Evolutionary conservation across 257 asterid species (phyloP).

Genomic region (Jacaranda mimosifolia): DNA sequence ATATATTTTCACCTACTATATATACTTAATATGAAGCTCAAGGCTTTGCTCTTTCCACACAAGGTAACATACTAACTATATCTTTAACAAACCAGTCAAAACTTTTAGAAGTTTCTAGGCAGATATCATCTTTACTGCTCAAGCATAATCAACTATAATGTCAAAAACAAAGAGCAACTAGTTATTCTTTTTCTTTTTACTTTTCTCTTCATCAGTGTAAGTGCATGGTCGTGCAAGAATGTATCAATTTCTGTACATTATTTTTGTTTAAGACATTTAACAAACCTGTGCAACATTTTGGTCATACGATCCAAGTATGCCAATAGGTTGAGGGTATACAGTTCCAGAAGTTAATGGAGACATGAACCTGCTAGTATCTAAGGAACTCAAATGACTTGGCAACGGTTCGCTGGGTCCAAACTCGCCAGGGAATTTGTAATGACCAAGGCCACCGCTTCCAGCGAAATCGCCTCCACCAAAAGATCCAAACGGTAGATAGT

Average conservation of each 20-base stretch:
- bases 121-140: conserved; percentile 20
- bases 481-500: conserved; percentile 87
- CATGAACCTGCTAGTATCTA: conserved; percentile 79
- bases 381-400: conserved; percentile 66
- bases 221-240: conserved; percentile 35
- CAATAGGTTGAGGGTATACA: conserved; percentile 83
- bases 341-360: conserved; percentile 86
- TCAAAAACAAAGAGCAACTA: conserved; percentile 17
- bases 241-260: conserved; percentile 23
- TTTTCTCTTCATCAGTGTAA: conserved; percentile 23
- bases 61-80: conserved; percentile 17
- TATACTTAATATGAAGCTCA: conserved; percentile 2
- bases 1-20: neutral
- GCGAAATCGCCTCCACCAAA: conserved; percentile 85
- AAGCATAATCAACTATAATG: conserved; percentile 12
- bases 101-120: conserved; percentile 23
- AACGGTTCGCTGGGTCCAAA: conserved; percentile 75
- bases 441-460: conserved; percentile 78
- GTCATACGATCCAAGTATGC: conserved; percentile 94
- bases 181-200: neutral
- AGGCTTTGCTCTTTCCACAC: neutral
- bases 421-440: conserved; percentile 80
- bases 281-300: conserved; percentile 92
- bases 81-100: conserved; percentile 21
- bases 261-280: conserved; percentile 28